Base-by-base conservation (phyloP, 2,329 filamentous ascomycete genomes). In the Xylaria sp. region DNA sequence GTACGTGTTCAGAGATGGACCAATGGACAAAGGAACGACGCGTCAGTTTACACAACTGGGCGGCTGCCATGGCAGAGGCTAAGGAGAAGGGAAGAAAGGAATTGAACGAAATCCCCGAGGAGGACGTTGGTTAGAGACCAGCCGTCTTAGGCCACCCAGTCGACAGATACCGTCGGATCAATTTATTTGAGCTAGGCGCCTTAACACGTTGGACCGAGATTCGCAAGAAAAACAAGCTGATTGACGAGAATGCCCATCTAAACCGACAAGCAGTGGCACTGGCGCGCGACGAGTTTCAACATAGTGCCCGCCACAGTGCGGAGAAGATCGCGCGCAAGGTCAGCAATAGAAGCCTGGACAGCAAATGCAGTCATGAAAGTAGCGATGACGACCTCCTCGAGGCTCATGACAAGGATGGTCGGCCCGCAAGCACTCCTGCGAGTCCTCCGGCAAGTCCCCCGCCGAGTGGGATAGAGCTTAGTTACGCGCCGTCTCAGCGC, bases 121-220 rank as follows among this genome's bases (percentile, higher is more conserved):
- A 86, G 64, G 80, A 82, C 45, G 83, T 88, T n/a, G 72, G 70
- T 49, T 92, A 88, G 89, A 85, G 85, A 61, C 87, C 90, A 1
- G 81, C 88, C 28, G 84, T 92, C 66, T 86, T 92, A 72, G 90
- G 90, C 12, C 89, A 91, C 71, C 89, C 90, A 12, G 86, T 85
- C 46, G 86, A 88, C 49, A 89, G 87, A 74, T 86, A 84, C 70
- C 83, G 91, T 52, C 83, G 88, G 63, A 87, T 93, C 82, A 92
- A 86, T 72, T 74, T 92, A 23, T 78, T 94, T 15, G 91, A 94
- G 74, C 77, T 91, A 61, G 90, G 91, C 0, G 77, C 79, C 37
- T 79, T 89, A 80, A 89, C 84, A 53, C 80, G 91, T 42, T 94
- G 89, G 88, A 89, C 85, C 23, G 90, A 92, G 75, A 92, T 94